Base-by-base conservation (phyloP, 225 moss, liverwort and hornwort species). In the Polytrichum formosum region DNA sequence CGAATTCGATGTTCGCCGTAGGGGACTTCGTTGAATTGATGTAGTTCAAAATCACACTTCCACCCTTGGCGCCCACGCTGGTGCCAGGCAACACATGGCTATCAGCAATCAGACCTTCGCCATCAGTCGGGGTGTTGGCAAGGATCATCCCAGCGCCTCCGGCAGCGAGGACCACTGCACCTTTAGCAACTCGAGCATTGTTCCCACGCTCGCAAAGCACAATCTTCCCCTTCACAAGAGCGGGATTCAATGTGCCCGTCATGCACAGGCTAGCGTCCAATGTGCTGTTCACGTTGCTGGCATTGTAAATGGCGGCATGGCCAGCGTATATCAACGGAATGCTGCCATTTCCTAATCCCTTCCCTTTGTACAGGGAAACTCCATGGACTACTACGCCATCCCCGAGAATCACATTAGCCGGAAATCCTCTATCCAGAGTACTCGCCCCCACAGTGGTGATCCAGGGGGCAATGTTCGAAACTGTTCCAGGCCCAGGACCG, bases 111-210 rank as follows among this genome's bases (percentile, higher is more conserved):
- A 96, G 78, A 25, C 96, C 96, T 66, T 93, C 96, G 2, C 96
- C 96, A 28, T 93, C 93, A 2, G 89, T 89, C 5, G 81, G 83
- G 4, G 88, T 80, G 77, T 96, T 96, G 56, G 90, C 83, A 5
- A 96, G 72, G 60, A 96, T 90, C 77, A 93, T 81, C 22, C 96
- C 96, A 56, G 80, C 81, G 0, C 87, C 96, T 20, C 96, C 96
- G 0, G 90, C 90, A 13, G 84, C 84, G 54, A 82, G 78, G 19
- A 86, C 73, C 2, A 86, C 91, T n/a, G 70, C 83, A 1, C 96
- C 96, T 53, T 96, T 96, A 6, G 90, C 93, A 2, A 93, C 96
- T 37, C 96, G 75, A n/a, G 91, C 88, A 35, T 93, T 96, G 75
- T 64, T 84, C 4, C 96, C 96, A 17, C 93, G 72, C 73, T 96